Evolutionary conservation across 139 green algal species (phyloP), one percentile per base, ranked within the genome.

Genomic region (Coelastrella sp.): DNA sequence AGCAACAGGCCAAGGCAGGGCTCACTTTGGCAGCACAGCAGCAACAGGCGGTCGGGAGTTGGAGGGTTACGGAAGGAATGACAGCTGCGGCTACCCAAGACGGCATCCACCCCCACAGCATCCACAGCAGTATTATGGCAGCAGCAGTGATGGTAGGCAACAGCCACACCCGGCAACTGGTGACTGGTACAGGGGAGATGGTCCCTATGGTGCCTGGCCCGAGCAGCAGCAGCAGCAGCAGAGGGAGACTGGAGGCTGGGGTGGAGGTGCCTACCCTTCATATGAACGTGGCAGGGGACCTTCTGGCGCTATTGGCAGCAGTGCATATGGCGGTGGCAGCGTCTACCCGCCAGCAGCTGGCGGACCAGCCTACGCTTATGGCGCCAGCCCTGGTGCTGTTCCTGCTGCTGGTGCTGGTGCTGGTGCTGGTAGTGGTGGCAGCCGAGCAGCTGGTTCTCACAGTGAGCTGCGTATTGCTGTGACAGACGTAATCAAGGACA

Each of bases 401-500:
- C 70, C 49, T 73, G 85, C 22, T 72, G 57, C 56, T 65, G 85
- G 56, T 35, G 73, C 17, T n/a, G 85, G 56, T 35, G 73, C 17
- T n/a, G 84, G 49, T 8, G 20, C 70, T 25, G 27, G 57, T 22
- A 58, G 73, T 49, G 85, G n/a, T 65, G 85, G 24, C 75, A 73
- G 20, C 17, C 58, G 24, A 84, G 85, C 35, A 35, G 72, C 58
- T 90, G 85, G 15, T 63, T 25, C 59, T 35, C 59, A 90, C 59
- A 84, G 74, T 90, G 73, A 90, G 6, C 74, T 90, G 17, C 73
- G 85, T 20, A 75, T 90, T 61, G 74, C 85, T 17, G 72, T 84
- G 25, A 90, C 85, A 68, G 85, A 90, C 56, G 59, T 90, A 4
- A 81, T 90, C 15, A 90, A 90, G 73, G 85, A 90, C 15, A 76